These are phyloP conservation scores for Schizosaccharomyces octosporus DNA, from an alignment of 805 yeast genomes.

Conservation along the genomic window DNA sequence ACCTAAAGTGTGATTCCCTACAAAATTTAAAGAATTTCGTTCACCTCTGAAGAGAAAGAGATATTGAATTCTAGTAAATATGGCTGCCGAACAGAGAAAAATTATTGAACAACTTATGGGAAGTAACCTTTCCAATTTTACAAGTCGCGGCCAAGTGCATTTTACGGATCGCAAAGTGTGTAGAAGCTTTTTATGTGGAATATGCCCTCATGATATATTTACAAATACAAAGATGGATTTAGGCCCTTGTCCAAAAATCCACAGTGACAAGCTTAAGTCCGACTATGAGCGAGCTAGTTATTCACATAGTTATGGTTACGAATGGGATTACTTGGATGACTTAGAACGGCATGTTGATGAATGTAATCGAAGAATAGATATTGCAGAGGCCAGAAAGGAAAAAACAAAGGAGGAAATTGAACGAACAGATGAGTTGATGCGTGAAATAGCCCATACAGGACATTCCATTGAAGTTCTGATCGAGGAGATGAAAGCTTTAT, in stretches of 20 bases:
- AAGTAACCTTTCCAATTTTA: conserved; percentile 13
- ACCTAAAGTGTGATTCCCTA: no score
- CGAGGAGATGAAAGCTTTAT: conserved; percentile 2
- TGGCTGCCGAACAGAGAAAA: conserved; percentile 54
- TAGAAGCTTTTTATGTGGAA: conserved; percentile 58
- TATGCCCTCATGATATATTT: conserved; percentile 67
- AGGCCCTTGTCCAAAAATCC: conserved; percentile 58
- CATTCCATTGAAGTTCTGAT: neutral
- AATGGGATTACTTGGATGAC: conserved; percentile 21
- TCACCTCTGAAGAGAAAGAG: no score
- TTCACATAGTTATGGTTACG: conserved; percentile 22
- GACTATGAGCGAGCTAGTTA: conserved; percentile 30
- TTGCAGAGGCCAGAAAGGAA: conserved; percentile 39
- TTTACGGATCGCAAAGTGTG: conserved; percentile 41
- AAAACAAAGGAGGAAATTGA: conserved; percentile 52
- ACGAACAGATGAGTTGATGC: conserved; percentile 9
- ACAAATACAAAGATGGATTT: conserved; percentile 58
- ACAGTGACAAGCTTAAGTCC: conserved; percentile 45
- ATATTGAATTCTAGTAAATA: conserved; percentile 6
- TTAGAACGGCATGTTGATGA: conserved; percentile 36
- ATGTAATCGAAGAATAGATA: conserved; percentile 36
- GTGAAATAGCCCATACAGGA: neutral
- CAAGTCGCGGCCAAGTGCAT: conserved; percentile 19
- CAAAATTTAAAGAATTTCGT: no score
- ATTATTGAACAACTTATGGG: conserved; percentile 67